These are phyloP conservation scores for Russula ochroleuca DNA, from an alignment of 768 basidiomycete species.

Conservation along the genomic window DNA sequence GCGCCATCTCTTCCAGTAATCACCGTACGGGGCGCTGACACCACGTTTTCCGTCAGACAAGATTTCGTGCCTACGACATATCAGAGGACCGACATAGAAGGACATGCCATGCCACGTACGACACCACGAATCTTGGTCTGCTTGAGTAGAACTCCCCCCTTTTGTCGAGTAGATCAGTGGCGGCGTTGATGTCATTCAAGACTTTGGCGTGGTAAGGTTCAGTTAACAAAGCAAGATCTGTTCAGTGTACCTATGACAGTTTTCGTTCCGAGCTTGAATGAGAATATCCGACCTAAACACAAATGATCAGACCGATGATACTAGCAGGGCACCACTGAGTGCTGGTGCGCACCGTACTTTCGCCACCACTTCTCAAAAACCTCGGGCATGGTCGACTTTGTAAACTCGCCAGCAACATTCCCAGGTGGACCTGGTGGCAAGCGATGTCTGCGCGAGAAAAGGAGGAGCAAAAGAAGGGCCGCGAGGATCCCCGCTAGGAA, in stretches of 20 bases:
- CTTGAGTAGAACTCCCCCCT: constrained; percentile 26
- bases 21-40: constrained; percentile 9
- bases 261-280: constrained; percentile 14
- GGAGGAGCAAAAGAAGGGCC: background rate
- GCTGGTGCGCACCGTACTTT: constrained; percentile 7
- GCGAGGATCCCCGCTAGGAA: background rate
- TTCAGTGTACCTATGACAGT: constrained; percentile 8
- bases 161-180: constrained; percentile 21
- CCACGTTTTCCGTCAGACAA: constrained; percentile 21
- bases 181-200: constrained; percentile 7
- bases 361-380: constrained; percentile 8
- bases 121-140: constrained; percentile 20
- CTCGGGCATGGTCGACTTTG: background rate
- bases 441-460: background rate
- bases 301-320: background rate
- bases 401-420: constrained; percentile 7
- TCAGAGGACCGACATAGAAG: background rate
- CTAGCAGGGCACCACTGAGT: no score
- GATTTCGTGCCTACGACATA: constrained; percentile 16
- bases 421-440: constrained; percentile 18
- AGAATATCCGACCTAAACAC: constrained; percentile 19
- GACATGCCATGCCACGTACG: background rate
- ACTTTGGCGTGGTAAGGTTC: constrained; percentile 9
- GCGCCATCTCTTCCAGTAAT: constrained; percentile 19
- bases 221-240: background rate